These are phyloP conservation scores for Pontederia crassipes DNA, from an alignment of 176 grass and related monocot species.

Conservation along the genomic window DNA sequence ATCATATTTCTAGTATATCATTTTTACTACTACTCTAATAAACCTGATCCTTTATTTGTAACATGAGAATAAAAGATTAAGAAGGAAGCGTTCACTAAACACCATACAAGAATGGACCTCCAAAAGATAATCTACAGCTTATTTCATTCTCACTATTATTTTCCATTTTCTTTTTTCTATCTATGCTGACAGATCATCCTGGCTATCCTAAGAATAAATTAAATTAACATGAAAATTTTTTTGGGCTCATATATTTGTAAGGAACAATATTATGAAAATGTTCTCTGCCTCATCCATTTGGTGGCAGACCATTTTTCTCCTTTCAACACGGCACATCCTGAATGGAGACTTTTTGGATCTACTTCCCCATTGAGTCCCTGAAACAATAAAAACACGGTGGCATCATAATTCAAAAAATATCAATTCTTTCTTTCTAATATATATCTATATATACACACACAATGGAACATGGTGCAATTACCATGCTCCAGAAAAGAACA, in stretches of 20 bases:
- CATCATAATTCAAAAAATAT: neutral
- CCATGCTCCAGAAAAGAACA: slow-evolving; percentile 91
- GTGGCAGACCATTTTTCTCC: slow-evolving; percentile 94
- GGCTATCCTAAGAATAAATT: too few species aligned
- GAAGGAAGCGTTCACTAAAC: too few species aligned
- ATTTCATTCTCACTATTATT: too few species aligned
- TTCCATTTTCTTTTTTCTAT: too few species aligned
- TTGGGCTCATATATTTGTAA: neutral
- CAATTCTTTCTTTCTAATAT: slow-evolving; percentile 1
- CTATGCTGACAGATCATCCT: too few species aligned
- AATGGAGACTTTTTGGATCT: slow-evolving; percentile 60
- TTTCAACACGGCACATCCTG: slow-evolving; percentile 60
- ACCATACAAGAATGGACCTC: too few species aligned
- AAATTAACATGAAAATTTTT: too few species aligned
- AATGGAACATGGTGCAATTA: slow-evolving; percentile 8
- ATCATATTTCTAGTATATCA: too few species aligned
- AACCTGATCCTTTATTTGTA: too few species aligned
- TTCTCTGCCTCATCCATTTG: slow-evolving; percentile 88
- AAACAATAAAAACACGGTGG: slow-evolving; percentile 6
- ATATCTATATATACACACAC: neutral
- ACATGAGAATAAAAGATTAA: too few species aligned
- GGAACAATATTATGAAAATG: slow-evolving; percentile 1
- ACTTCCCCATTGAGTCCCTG: slow-evolving; percentile 63
- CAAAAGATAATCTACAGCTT: too few species aligned
- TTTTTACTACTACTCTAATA: too few species aligned